Conservation (phyloP, 164 flowering plant species). For the Macadamia integrifolia region DNA sequence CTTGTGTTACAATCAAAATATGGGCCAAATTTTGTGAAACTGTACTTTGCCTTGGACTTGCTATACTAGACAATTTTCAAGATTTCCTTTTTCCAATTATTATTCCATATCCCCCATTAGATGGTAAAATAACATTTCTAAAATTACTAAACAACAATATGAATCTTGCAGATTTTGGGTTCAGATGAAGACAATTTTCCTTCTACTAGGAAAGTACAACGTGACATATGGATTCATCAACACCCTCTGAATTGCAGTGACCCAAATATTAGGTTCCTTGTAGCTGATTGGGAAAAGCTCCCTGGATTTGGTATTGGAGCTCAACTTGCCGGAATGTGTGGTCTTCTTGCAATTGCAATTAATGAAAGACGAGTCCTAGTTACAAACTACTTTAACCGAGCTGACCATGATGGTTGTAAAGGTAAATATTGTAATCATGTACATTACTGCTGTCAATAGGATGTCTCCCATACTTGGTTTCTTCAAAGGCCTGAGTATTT, state of each 20-base stretch:
- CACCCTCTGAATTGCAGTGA: constrained; percentile 72
- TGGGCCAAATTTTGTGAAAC: background rate
- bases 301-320: constrained; percentile 98
- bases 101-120: background rate
- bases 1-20: background rate
- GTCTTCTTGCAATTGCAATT: constrained; percentile 82
- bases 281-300: constrained; percentile 87
- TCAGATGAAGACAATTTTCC: constrained; percentile 90
- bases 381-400: constrained; percentile 78
- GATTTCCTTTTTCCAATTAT: background rate
- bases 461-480: background rate
- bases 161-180: constrained; percentile 53
- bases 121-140: background rate
- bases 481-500: background rate
- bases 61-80: background rate
- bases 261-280: constrained; percentile 56
- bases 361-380: constrained; percentile 77
- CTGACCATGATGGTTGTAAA: constrained; percentile 91
- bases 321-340: constrained; percentile 89
- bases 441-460: background rate
- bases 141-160: background rate
- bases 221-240: constrained; percentile 84
- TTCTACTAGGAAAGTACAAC: constrained; percentile 74
- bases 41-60: background rate
- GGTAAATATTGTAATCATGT: constrained; percentile 30